phyloP scores from a whole-genome alignment of 129 eudicot species.

The Tagetes erecta region DNA sequence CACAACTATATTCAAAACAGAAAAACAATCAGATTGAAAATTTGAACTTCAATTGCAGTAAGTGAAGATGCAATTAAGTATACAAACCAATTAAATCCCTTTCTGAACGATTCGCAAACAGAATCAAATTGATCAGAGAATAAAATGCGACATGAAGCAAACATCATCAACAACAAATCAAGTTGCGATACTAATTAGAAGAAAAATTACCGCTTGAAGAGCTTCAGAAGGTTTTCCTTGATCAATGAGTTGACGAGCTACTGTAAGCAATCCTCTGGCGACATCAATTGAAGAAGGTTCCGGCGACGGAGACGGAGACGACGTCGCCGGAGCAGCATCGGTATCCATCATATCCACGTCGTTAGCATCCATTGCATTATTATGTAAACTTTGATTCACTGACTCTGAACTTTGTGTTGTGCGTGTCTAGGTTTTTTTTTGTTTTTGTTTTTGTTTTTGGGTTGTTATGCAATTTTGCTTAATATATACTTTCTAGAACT shows the following conservation, averaged over 20 bases:
- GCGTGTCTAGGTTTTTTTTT: constrained; percentile 39
- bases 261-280: constrained; percentile 45
- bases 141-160: background rate
- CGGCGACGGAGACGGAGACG: constrained; percentile 35
- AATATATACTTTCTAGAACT: background rate
- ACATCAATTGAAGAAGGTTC: constrained; percentile 37
- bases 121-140: too few species aligned
- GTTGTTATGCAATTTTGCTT: background rate
- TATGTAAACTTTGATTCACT: background rate
- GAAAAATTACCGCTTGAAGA: constrained; percentile 66
- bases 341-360: constrained; percentile 73
- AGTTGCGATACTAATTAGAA: background rate
- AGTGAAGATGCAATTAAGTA: background rate
- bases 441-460: background rate
- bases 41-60: background rate
- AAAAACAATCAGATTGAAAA: background rate
- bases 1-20: background rate
- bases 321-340: constrained; percentile 40
- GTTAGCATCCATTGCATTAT: constrained; percentile 52
- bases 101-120: too few species aligned
- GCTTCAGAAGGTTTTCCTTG: constrained; percentile 80
- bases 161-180: background rate
- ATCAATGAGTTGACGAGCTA: constrained; percentile 74
- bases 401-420: too few species aligned
- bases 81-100: too few species aligned